These are phyloP conservation scores for Chamaecrista fasciculata DNA, from an alignment of 306 rosid species.

Conservation along the genomic window DNA sequence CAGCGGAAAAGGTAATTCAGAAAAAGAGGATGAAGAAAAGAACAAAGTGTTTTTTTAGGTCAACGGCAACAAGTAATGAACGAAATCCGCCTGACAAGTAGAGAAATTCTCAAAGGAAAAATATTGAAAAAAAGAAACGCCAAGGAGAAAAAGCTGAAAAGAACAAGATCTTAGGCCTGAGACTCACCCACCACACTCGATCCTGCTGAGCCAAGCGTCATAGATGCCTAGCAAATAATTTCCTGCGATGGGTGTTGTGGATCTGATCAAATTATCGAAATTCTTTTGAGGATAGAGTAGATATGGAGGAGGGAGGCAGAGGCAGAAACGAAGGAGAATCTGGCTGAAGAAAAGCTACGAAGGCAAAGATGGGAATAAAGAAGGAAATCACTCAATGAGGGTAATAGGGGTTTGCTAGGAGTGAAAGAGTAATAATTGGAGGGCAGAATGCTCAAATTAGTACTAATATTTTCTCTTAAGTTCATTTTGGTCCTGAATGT, in stretches of 20 bases:
- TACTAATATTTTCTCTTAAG: no score
- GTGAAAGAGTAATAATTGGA: background rate
- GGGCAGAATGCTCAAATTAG: no score
- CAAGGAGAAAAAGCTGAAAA: background rate
- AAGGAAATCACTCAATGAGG: constrained; percentile 22
- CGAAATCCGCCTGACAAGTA: constrained; percentile 5
- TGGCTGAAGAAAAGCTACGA: constrained; percentile 25
- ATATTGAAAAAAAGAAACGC: background rate
- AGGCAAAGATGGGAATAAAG: constrained; percentile 41
- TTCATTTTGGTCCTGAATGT: no score
- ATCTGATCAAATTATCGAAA: constrained; percentile 56
- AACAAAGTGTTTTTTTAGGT: constrained; percentile 10
- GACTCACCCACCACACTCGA: constrained; percentile 96
- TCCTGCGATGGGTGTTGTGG: constrained; percentile 32
- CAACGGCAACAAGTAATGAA: constrained; percentile 25
- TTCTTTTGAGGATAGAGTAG: constrained; percentile 3
- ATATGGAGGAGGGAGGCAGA: constrained; percentile 11
- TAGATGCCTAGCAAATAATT: constrained; percentile 41
- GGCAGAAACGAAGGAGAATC: constrained; percentile 30
- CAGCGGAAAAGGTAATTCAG: background rate
- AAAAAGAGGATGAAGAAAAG: no score
- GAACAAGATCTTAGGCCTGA: background rate
- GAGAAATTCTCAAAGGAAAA: background rate
- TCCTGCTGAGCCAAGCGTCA: constrained; percentile 99
- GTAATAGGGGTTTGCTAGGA: constrained; percentile 15